Evolutionary conservation across 345 rosid genomes (phyloP).

Genomic region (Geranium rotundifolium): DNA sequence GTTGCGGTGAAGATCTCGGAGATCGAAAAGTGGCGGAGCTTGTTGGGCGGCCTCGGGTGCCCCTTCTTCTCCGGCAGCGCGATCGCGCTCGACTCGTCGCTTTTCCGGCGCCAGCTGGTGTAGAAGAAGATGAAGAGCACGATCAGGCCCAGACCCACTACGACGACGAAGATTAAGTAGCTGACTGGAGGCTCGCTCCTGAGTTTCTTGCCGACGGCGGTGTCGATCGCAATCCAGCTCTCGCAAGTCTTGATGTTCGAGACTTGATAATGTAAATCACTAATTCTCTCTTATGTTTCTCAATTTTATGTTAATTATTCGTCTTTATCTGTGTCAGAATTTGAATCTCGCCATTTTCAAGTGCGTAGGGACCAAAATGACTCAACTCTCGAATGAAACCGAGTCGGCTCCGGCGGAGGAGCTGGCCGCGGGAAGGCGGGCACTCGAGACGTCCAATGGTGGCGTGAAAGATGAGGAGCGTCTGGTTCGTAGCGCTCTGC

Average conservation of each 20-base stretch:
- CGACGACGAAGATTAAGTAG: conserved; percentile 28
- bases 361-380: too few species aligned
- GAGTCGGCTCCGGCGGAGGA: too few species aligned
- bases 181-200: conserved; percentile 16
- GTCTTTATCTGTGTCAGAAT: too few species aligned
- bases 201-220: not conserved
- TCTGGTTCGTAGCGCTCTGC: too few species aligned
- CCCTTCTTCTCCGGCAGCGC: conserved; percentile 16
- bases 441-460: too few species aligned
- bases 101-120: conserved; percentile 12
- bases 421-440: too few species aligned
- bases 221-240: conserved; percentile 15
- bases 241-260: conserved; percentile 31
- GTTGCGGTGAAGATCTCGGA: conserved; percentile 34
- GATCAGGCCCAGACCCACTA: conserved; percentile 20
- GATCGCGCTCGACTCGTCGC: conserved; percentile 7
- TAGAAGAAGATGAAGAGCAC: conserved; percentile 23
- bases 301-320: too few species aligned
- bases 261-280: too few species aligned
- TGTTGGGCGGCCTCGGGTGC: conserved; percentile 37
- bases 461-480: too few species aligned
- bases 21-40: conserved; percentile 27
- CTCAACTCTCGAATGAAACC: too few species aligned
- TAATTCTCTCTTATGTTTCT: too few species aligned
- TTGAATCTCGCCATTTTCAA: too few species aligned